Conservation (phyloP, 2,329 filamentous ascomycete species). For the Elsinoe necatrix region DNA sequence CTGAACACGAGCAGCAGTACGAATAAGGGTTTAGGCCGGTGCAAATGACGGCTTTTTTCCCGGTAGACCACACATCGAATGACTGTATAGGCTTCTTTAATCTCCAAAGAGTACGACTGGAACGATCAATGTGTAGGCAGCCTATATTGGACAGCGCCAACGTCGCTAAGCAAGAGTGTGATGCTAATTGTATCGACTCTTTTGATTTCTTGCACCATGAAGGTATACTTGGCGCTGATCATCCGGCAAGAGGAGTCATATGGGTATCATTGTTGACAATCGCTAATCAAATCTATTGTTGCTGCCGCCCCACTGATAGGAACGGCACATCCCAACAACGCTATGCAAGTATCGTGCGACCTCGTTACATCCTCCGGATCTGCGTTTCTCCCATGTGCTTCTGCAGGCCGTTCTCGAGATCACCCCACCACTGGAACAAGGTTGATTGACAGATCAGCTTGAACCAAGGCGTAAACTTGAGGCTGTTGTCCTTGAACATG, state of each 20-base stretch:
- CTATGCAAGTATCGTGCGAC: not conserved
- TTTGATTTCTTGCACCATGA: not conserved
- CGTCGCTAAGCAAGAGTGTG: no score
- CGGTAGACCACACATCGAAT: no score
- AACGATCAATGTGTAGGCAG: no score
- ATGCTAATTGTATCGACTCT: no score
- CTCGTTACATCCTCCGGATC: constrained; percentile 68
- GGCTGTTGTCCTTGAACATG: constrained; percentile 70
- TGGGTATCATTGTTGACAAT: constrained; percentile 8
- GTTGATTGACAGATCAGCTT: constrained; percentile 97
- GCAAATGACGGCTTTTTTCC: not conserved
- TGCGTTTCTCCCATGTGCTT: constrained; percentile 78
- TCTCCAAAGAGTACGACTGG: no score
- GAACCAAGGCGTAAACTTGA: constrained; percentile 97
- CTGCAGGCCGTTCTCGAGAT: constrained; percentile 71
- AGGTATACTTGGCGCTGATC: not conserved
- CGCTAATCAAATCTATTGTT: constrained; percentile 7
- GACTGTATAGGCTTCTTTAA: no score
- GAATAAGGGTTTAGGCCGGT: not conserved
- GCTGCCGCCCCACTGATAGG: constrained; percentile 6
- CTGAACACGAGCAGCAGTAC: not conserved
- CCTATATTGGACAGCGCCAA: no score
- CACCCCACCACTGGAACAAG: constrained; percentile 96
- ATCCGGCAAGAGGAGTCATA: not conserved
- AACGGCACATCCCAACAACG: not conserved